Conservation (phyloP, 192 early-diverging fungal genomes). For the Spinellus fusiger region DNA sequence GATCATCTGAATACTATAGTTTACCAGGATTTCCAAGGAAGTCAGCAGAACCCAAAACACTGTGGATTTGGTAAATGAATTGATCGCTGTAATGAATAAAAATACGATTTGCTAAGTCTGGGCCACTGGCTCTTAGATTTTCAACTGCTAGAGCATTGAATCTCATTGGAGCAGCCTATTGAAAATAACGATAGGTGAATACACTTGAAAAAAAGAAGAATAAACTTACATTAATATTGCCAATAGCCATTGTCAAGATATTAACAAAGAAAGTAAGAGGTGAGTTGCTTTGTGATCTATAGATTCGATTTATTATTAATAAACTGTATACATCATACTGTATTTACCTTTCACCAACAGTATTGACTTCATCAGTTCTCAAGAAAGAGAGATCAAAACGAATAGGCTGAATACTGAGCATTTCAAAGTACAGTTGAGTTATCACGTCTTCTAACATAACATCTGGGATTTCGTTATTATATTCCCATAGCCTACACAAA, state of each 20-base stretch:
- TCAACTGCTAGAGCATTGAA: conserved; percentile 85
- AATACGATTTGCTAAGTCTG: conserved; percentile 73
- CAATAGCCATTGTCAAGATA: conserved; percentile 95
- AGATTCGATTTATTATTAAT: neutral
- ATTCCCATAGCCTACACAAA: conserved; percentile 37
- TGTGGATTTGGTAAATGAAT: conserved; percentile 80
- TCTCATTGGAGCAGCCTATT: conserved; percentile 82
- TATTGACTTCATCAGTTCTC: conserved; percentile 63
- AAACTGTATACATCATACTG: conserved; percentile 8
- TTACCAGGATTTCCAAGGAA: conserved; percentile 86
- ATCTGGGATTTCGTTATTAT: conserved; percentile 63
- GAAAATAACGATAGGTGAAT: neutral
- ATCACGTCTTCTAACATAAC: conserved; percentile 61
- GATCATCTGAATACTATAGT: neutral
- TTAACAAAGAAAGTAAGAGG: conserved; percentile 65
- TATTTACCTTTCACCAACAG: conserved; percentile 50
- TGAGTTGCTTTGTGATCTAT: conserved; percentile 37
- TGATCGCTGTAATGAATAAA: conserved; percentile 86
- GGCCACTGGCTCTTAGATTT: conserved; percentile 78
- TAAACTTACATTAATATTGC: conserved; percentile 82
- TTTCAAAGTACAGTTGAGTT: conserved; percentile 87
- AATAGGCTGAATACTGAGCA: conserved; percentile 88
- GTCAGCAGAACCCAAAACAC: conserved; percentile 91
- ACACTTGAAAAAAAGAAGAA: neutral
- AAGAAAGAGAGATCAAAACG: conserved; percentile 96